Base-by-base conservation (phyloP, 768 basidiomycete species). In the Trametes sanguinea region DNA sequence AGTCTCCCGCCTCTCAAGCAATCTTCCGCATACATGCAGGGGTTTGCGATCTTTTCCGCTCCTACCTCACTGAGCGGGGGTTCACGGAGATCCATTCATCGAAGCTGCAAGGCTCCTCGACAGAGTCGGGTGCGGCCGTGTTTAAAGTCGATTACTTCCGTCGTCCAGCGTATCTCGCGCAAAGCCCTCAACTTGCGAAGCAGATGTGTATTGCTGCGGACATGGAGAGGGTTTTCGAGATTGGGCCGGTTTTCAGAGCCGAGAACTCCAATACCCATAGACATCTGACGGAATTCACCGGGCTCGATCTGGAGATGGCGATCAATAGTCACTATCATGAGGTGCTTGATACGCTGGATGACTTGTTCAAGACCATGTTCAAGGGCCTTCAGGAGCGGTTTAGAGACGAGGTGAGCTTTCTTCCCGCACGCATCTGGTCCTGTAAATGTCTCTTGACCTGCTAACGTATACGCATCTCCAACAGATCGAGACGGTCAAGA, bases 171-270 rank as follows among this genome's bases (percentile, higher is more conserved):
- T 98, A 84, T 80, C 83, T 99, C 27, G 97, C 97, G 30, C 97
- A 99, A 75, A 95, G 92, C 53, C 97, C 97, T 53, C 97, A 99
- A 73, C 81, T 98, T 13, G 93, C 95, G 55, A 99, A 99, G 76
- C 97, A 99, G 77, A 99, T 99, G 97, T 92, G 90, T 66, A 98
- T 99, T 66, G 94, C 97, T 44, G 95, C 94, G 51, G 97, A 98
- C 76, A 94, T 98, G 75, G 97, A 98, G 75, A 84, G 94, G 33
- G 97, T 99, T 6, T 99, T 95, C 75, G 97, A 99, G 77, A 94
- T 99, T 63, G 97, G 88, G 0, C 86, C 89, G 57, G 96, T 98
- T 52, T 98, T 98, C 81, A 91, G 97, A 60, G 97, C 97, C 32
- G 97, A 99, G 76, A 88, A 98, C 75, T 91, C 96, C 55, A 94